phyloP scores from a whole-genome alignment of 2,329 filamentous ascomycete genomes.

The Colletotrichum gloeosporioides region DNA sequence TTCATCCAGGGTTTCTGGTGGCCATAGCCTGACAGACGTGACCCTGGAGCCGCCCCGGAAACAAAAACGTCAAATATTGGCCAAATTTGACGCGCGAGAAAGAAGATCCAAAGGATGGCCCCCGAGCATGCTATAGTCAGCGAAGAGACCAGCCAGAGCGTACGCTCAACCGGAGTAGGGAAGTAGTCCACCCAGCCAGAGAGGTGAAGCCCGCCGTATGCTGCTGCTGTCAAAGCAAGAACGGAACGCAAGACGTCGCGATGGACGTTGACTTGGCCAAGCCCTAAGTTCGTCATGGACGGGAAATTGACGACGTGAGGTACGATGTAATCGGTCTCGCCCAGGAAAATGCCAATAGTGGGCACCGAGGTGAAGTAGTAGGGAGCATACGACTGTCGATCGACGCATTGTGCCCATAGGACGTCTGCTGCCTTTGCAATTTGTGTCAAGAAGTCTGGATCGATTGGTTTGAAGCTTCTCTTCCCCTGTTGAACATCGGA shows the following conservation, averaged over 20 bases:
- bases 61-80: constrained; percentile 21
- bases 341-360: constrained; percentile 9
- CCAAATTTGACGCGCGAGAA: constrained; percentile 18
- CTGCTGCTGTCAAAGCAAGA: constrained; percentile 11
- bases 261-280: constrained; percentile 16
- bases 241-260: constrained; percentile 15
- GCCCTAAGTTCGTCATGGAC: constrained; percentile 11
- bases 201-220: constrained; percentile 24
- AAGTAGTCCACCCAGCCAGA: constrained; percentile 32
- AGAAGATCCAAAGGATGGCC: constrained; percentile 1
- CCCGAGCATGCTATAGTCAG: constrained; percentile 24
- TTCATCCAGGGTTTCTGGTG: constrained; percentile 6
- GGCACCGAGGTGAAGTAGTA: constrained; percentile 13
- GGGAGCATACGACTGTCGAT: not conserved
- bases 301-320: constrained; percentile 6
- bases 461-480: not conserved
- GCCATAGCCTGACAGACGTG: not conserved
- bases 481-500: not conserved
- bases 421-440: not conserved
- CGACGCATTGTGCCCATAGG: not conserved
- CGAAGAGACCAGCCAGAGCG: constrained; percentile 25
- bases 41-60: constrained; percentile 1
- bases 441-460: not conserved
- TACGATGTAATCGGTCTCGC: constrained; percentile 14
- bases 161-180: constrained; percentile 24